These are phyloP conservation scores for Peniophora sp. DNA, from an alignment of 1,284 basidiomycete species.

Conservation along the genomic window DNA sequence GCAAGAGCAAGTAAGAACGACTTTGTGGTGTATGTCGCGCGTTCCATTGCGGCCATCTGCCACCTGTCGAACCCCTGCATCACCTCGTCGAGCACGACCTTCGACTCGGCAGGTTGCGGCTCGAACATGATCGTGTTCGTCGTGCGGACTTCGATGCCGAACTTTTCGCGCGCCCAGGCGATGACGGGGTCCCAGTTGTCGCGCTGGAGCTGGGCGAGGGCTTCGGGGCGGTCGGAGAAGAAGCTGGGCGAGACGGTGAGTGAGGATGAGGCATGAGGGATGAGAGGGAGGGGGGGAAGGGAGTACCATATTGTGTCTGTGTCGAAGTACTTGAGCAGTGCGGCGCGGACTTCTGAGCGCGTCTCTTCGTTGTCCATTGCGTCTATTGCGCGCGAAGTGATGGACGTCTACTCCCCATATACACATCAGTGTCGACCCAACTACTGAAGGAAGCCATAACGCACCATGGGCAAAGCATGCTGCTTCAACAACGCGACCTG, in stretches of 20 bases:
- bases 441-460: slow-evolving; percentile 18
- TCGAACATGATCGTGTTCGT: slow-evolving; percentile 64
- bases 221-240: slow-evolving; percentile 70
- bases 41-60: slow-evolving; percentile 90
- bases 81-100: slow-evolving; percentile 48
- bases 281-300: background rate
- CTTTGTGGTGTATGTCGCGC: slow-evolving; percentile 86
- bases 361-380: slow-evolving; percentile 52
- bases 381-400: slow-evolving; percentile 87
- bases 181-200: slow-evolving; percentile 88
- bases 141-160: slow-evolving; percentile 57
- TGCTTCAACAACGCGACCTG: slow-evolving; percentile 84
- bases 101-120: slow-evolving; percentile 62
- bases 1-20: slow-evolving; percentile 87
- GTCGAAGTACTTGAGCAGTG: slow-evolving; percentile 82
- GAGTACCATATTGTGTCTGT: slow-evolving; percentile 92
- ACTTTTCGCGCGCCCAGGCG: slow-evolving; percentile 67
- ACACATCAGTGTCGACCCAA: slow-evolving; percentile 2
- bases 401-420: slow-evolving; percentile 74
- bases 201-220: slow-evolving; percentile 76
- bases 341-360: slow-evolving; percentile 60
- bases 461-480: slow-evolving; percentile 86
- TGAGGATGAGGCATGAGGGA: background rate
- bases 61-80: slow-evolving; percentile 67
- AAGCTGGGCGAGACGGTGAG: slow-evolving; percentile 47